Evolutionary conservation across 257 asterid genomes (phyloP), one percentile per base, ranked within the genome.

Genomic region (Hygrophila difformis): DNA sequence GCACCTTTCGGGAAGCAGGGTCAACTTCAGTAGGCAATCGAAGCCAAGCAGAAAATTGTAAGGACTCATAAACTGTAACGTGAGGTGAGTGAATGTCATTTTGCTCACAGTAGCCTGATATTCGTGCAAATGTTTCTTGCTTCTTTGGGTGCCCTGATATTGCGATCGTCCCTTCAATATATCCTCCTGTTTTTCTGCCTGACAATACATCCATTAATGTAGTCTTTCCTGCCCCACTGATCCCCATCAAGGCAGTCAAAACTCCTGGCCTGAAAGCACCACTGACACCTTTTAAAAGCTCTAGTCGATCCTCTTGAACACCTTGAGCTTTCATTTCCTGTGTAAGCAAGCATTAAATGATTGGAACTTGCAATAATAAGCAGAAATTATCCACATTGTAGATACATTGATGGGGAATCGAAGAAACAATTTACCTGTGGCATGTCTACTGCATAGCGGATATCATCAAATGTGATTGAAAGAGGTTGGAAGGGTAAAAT

Each of bases 171-270:
- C 94, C 94, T 4, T 79, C 66, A 19, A 71, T 74, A 49, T 83
- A 77, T 41, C 94, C 87, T 12, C 94, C 87, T 1, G 85, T 83
- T 74, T 83, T 79, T 54, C 94, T 51, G n/a, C 94, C 94, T 0
- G 94, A 77, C 42, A 83, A 59, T 17, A 83, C 94, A 44, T 83
- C 94, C 94, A 83, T 76, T 18, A 83, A 59, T 1, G 94, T 83
- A 7, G 93, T 83, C 58, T 83, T 83, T 21, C 93, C 93, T 9
- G 94, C 94, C 45, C 94, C 94, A 55, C 94, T 83, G 6, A 79
- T 46, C 2, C 93, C 94, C 94, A 83, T 83, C 45, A 83, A 61
- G 13, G 94, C 94, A 1, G 94, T 83, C 63, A 83, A 66, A 58
- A 83, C 85, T 17, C 94, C 93, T 3, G 93, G 93, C 56, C 92